Evolutionary conservation across 2,329 filamentous ascomycete genomes (phyloP).

Genomic region (Talaromyces sp.): DNA sequence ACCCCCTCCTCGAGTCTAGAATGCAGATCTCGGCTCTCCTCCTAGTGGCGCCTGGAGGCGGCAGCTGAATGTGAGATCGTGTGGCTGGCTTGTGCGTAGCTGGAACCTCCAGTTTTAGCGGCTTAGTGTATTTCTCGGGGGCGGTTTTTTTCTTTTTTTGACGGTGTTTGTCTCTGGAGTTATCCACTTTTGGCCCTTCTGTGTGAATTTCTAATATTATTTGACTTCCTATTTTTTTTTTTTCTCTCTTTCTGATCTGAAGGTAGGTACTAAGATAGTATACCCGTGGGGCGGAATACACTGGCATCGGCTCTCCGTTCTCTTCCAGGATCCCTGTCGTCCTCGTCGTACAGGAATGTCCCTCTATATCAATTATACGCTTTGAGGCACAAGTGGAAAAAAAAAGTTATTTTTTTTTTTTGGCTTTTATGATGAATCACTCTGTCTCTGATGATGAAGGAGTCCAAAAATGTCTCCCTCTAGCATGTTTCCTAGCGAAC

Average conservation of each 20-base stretch:
- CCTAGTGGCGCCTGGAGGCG: slow-evolving; percentile 16
- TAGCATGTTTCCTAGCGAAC: slow-evolving; percentile 6
- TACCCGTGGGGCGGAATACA: neutral
- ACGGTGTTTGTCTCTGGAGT: neutral
- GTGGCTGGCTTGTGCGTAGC: slow-evolving; percentile 19
- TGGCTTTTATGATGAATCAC: slow-evolving; percentile 18
- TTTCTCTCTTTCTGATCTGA: neutral
- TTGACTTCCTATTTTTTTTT: neutral
- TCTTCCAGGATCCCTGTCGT: neutral
- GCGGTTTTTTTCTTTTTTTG: neutral
- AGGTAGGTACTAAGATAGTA: neutral
- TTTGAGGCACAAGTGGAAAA: neutral
- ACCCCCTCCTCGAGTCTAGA: neutral
- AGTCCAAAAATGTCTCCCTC: neutral
- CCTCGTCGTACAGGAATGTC: neutral
- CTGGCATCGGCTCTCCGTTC: neutral
- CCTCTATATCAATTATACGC: neutral
- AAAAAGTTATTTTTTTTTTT: neutral
- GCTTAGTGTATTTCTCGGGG: neutral
- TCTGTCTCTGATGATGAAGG: neutral
- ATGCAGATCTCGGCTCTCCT: slow-evolving; percentile 11
- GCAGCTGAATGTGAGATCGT: slow-evolving; percentile 19
- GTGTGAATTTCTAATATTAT: neutral
- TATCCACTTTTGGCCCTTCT: neutral
- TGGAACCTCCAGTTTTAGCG: slow-evolving; percentile 2